Conservation (phyloP, 148 eudicot genomes). For the Spergularia marina region DNA sequence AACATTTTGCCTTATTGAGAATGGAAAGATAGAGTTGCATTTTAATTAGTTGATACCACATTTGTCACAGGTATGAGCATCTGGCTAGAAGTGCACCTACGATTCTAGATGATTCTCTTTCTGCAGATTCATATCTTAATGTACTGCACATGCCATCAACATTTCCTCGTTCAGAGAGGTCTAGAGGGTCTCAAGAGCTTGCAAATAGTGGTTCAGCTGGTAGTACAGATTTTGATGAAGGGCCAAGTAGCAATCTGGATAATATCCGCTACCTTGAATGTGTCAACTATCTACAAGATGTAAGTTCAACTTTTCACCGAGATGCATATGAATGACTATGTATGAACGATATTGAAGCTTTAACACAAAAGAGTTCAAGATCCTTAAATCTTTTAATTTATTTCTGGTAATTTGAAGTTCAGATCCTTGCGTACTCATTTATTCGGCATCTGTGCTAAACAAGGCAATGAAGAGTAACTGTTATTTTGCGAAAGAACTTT, state of each 20-base stretch:
- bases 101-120: slow-evolving; percentile 91
- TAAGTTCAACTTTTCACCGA: slow-evolving; percentile 31
- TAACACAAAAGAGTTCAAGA: neutral
- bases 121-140: slow-evolving; percentile 98
- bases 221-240: slow-evolving; percentile 60
- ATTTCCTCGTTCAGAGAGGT: slow-evolving; percentile 92
- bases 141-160: slow-evolving; percentile 97
- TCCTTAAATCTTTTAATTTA: neutral
- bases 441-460: neutral
- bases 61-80: slow-evolving; percentile 79
- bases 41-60: slow-evolving; percentile 22
- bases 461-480: too few relatives aligned
- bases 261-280: slow-evolving; percentile 82
- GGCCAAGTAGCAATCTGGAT: slow-evolving; percentile 94
- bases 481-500: too few relatives aligned
- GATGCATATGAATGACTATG: neutral
- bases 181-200: slow-evolving; percentile 59
- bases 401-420: neutral
- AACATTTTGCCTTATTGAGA: neutral
- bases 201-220: slow-evolving; percentile 49
- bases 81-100: slow-evolving; percentile 96
- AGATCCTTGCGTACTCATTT: neutral
- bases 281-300: slow-evolving; percentile 86
- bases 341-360: neutral
- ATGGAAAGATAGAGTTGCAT: neutral